phyloP scores from a whole-genome alignment of 2,329 filamentous ascomycete species.

The Taxawa tesnikishii region DNA sequence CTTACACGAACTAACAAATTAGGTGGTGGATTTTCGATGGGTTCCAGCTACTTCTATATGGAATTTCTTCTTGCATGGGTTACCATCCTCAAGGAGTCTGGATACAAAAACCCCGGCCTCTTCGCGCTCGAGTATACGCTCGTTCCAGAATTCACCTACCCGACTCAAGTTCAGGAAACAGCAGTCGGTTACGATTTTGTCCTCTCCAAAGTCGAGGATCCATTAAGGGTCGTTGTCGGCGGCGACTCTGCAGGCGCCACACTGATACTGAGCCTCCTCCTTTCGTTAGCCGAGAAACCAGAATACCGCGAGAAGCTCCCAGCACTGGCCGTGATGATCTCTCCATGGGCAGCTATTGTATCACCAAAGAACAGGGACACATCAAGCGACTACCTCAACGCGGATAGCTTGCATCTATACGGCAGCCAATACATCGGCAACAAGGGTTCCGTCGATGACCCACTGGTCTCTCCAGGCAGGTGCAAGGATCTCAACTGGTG shows the following conservation, averaged over 20 bases:
- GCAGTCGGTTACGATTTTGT: slow-evolving; percentile 60
- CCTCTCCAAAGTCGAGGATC: slow-evolving; percentile 43
- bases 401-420: slow-evolving; percentile 53
- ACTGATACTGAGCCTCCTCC: slow-evolving; percentile 58
- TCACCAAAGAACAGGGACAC: slow-evolving; percentile 57
- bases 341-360: slow-evolving; percentile 67
- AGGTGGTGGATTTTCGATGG: slow-evolving; percentile 77
- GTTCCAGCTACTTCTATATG: slow-evolving; percentile 70
- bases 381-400: slow-evolving; percentile 62
- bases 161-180: slow-evolving; percentile 59
- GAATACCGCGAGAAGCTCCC: slow-evolving; percentile 34
- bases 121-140: slow-evolving; percentile 73
- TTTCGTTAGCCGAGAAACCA: slow-evolving; percentile 46
- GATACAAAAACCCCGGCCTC: slow-evolving; percentile 63
- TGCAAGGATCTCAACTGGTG: slow-evolving; percentile 56
- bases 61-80: slow-evolving; percentile 71
- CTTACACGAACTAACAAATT: slow-evolving; percentile 2
- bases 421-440: slow-evolving; percentile 55
- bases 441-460: slow-evolving; percentile 37
- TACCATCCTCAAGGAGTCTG: slow-evolving; percentile 47
- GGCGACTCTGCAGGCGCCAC: slow-evolving; percentile 74
- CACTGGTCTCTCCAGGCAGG: slow-evolving; percentile 56
- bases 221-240: slow-evolving; percentile 54
- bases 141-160: slow-evolving; percentile 61
- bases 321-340: slow-evolving; percentile 59